Base-by-base conservation (phyloP, 2,329 filamentous ascomycete species). In the Nemania sp. region DNA sequence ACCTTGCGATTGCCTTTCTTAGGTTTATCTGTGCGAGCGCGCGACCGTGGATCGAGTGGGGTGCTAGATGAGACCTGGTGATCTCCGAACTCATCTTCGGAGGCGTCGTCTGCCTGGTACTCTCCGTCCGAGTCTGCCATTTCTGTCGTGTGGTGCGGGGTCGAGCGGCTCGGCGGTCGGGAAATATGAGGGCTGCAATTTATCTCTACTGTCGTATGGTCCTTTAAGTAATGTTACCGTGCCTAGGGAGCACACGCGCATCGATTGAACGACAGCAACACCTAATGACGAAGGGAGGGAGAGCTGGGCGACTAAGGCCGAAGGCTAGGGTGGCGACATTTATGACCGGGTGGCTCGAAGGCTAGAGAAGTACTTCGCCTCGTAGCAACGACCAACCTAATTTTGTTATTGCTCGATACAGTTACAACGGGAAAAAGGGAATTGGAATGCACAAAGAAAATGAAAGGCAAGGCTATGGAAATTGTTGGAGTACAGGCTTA, bases 101-200 rank as follows among this genome's bases (percentile, higher is more conserved):
- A 91, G 77, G 85, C 83, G 74, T 87, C 87, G 67, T 88, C 86
- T 72, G 79, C 87, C 68, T 91, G 85, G 77, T 88, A 92, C 72
- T 92, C 90, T 79, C 88, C 90, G 76, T 93, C 91, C 20, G 90
- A 92, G 80, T 92, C 90, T 64, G 89, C 89, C 91, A 93, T 93
- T 71, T 69, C 76, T 51, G 52, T 64, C 29, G 59, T 24, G 29
- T 35, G 5, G 10, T 32, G 41, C 22, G 54, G 52, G 43, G 22
- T 20, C 60, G 10, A 22, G 49, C 35, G 22, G 41, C 26, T 13
- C 10, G 54, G n/a, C 4, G n/a, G 6, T 62, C 10, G 5, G 18
- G 29, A 45, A 6, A 29, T 43, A 55, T 32, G 51, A 11, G 29
- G 35, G 13, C 11, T 11, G 8, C 47, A 22, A 2, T 20, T 22